Percentiles rank a stretch among this genome's conserved stretches.
These are phyloP conservation scores for Termitomyces titanicus DNA, from an alignment of 768 basidiomycete genomes.

Conservation along the genomic window DNA sequence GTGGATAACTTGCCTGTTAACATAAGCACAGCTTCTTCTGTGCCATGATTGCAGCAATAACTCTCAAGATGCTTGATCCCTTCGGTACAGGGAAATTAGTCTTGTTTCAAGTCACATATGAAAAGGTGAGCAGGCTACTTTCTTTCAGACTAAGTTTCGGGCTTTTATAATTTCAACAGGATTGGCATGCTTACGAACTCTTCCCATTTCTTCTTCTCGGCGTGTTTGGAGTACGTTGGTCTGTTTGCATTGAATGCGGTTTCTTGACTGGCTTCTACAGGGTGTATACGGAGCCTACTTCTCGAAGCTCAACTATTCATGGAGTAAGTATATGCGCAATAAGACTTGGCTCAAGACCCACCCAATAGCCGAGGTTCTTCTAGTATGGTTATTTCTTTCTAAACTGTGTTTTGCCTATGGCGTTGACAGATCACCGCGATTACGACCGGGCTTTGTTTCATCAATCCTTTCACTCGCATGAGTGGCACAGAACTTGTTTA, in stretches of 20 bases:
- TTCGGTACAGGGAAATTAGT: constrained; percentile 95
- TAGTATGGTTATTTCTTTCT: constrained; percentile 45
- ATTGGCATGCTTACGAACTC: constrained; percentile 92
- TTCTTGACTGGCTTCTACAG: constrained; percentile 32
- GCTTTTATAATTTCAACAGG: constrained; percentile 37
- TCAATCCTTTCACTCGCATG: constrained; percentile 90
- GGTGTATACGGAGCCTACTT: constrained; percentile 94
- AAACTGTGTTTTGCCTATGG: neutral
- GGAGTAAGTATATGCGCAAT: constrained; percentile 80
- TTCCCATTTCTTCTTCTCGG: constrained; percentile 83
- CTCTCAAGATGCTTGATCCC: constrained; percentile 88
- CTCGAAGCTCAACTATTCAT: constrained; percentile 86
- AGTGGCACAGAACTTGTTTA: constrained; percentile 95
- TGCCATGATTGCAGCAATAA: constrained; percentile 95
- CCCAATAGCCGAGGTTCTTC: constrained; percentile 77
- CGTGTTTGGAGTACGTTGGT: constrained; percentile 70
- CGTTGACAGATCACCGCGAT: constrained; percentile 63
- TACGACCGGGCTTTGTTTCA: constrained; percentile 76
- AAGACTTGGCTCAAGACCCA: constrained; percentile 78
- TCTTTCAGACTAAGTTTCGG: neutral
- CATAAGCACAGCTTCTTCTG: constrained; percentile 82
- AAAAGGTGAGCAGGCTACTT: constrained; percentile 47
- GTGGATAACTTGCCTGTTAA: constrained; percentile 20
- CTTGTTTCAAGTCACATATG: constrained; percentile 87
- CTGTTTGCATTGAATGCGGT: neutral